Base-by-base conservation (phyloP, 2,329 filamentous ascomycete species). In the Claviceps humidiphila region DNA sequence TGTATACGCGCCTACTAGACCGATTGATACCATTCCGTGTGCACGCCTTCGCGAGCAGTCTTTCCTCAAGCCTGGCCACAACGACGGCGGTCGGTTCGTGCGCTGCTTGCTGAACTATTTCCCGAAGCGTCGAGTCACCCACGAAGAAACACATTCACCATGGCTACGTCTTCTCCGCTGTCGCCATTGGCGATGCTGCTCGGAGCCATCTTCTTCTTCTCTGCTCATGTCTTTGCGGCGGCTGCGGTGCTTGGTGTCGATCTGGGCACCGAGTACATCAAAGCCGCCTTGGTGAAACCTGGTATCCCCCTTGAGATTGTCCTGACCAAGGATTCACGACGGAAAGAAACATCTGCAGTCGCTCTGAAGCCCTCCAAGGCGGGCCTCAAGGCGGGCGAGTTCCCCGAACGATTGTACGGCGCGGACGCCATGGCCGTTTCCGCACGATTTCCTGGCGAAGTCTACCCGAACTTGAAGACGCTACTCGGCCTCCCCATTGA, bases 251-350 rank as follows among this genome's bases (percentile, higher is more conserved):
- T 98, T 22, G 93, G 93, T 57, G 80, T 98, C 62, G 93, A 98
- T 70, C 77, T 98, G 51, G 93, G 93, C 59, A 96, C 93, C 53
- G 89, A 95, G 68, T 96, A 95, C 72, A 87, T 98, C 73, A 98
- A 97, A 74, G 91, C 91, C 30, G 84, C 87, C 14, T 80, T 98
- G 43, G 91, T 98, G 56, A 97, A 97, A 72, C 93, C 93, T 2
- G 93, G 93, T 55, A 91, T 95, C 50, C 93, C 93, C 11, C 87
- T 98, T 65, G 93, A 98, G 60, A 97, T 98, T 58, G 91, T 98
- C 67, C 79, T 96, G 53, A 96, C 90, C 34, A 98, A 97, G 68
- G 93, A 98, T 71, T 96, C 93, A 34, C 87, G 95, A 68, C 85
- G 93, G 64, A 98, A 98, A 75, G 93, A 98, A 68, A 80, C 80